Evolutionary conservation across 352 stramenopile genomes (phyloP), one percentile per base, ranked within the genome.

Genomic region (Globisporangium rhizosaccharum): DNA sequence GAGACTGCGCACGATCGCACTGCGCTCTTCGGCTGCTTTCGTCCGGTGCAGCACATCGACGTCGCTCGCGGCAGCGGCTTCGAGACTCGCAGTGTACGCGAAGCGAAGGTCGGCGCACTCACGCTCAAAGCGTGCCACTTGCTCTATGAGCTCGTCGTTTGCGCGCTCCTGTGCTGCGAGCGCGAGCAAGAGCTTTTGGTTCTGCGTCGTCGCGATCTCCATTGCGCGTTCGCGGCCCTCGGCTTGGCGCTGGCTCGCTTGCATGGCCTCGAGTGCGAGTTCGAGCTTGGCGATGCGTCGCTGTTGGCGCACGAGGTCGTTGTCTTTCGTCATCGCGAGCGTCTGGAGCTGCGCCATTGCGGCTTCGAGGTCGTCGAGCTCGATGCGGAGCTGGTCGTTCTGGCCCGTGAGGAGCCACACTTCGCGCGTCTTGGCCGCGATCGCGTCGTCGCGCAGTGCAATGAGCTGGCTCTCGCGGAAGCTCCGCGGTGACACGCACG

Each of bases 381-480:
- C 77, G 18, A 68, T 64, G 3, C 73, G 79, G 0, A 93, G 67
- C 42, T 79, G 69, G 33, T 87, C 79, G 52, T 93, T 91, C 37
- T 88, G 68, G 0, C 76, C 78, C 5, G 71, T 76, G 9, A 93
- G 62, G 14, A 93, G 64, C 74, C 77, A 88, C 12, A 93, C 70
- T 51, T 93, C 79, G 20, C 82, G 76, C 1, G 73, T 80, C 42
- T 90, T 90, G 25, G 79, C 79, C 11, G 71, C 61, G 50, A 93
- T 81, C 28, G 79, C 78, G 44, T 93, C 83, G 56, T 93, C 83
- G 1, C 83, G 73, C 14, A 93, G 67, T 44, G 74, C 68, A 39
- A 93, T 86, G 26, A 93, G 68, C 53, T 90, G 77, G 46, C 83
- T 86, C 53, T 93, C 83, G 18, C 62, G 71, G 51, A 87, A 93